Base-by-base conservation (phyloP, 768 basidiomycete genomes). In the Suillus placidus region DNA sequence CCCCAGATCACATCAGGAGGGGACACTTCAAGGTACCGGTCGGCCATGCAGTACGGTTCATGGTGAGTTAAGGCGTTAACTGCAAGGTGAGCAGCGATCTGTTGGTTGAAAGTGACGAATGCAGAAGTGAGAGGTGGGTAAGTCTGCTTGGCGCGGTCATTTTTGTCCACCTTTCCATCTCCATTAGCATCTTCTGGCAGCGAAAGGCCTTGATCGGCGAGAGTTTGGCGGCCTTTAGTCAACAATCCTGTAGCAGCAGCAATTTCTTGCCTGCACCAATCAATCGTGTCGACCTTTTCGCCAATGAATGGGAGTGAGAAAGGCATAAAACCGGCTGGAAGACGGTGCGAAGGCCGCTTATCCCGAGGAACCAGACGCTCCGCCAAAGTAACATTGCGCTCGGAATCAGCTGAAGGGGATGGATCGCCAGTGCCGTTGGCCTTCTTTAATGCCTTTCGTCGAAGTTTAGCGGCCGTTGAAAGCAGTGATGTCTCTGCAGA, bases 1-100 rank as follows among this genome's bases (percentile, higher is more conserved):
- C 84, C 78, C 96, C 97, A 99, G 67, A 99, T 90, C 55, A 99
- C 90, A 77, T 97, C 95, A 35, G 85, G 83, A 0, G 96, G 95
- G 0, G 90, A 84, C 61, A 97, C 88, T 75, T 97, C 96, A 47
- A 90, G 84, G 72, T 88, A 91, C 60, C 88, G 87, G 34, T 81
- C 80, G 12, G 84, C 79, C 94, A 98, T 97, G 18, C 86, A 80
- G 70, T 93, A 93, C 32, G 94, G 94, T 61, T 88, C 86, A 72
- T 96, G 89, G 76, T 96, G 92, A 7, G 87, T 80, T 49, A 96
- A 78, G 4, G 82, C 80, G 77, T 95, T 89, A 42, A 85, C 84
- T 1, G 92, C 94, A 76, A 98, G 80, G 77, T 99, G 95, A 20
- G 96, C 95, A 3, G 93, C 91, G 67, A 97, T 92, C 80, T 98